These are phyloP conservation scores for Orbilia quercus DNA, from an alignment of 2,329 filamentous ascomycete genomes.

Conservation along the genomic window DNA sequence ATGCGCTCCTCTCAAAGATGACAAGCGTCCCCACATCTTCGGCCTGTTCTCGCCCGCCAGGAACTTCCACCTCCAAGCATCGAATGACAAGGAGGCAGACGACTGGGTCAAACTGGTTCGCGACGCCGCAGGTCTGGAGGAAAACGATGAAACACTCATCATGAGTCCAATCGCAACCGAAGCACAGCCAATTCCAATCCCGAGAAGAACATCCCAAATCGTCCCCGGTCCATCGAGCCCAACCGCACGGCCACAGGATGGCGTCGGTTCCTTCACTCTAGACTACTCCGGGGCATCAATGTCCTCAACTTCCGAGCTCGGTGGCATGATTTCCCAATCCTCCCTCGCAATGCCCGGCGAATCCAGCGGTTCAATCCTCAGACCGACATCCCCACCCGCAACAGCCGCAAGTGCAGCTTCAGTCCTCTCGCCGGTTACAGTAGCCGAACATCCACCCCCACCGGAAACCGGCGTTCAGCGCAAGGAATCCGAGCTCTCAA, in stretches of 20 bases:
- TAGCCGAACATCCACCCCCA: slow-evolving; percentile 35
- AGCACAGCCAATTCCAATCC: slow-evolving; percentile 46
- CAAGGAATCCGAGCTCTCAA: slow-evolving; percentile 61
- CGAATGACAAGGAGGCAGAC: slow-evolving; percentile 77
- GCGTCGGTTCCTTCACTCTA: slow-evolving; percentile 71
- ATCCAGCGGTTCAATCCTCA: slow-evolving; percentile 25
- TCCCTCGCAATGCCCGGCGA: slow-evolving; percentile 57
- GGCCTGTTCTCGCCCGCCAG: slow-evolving; percentile 89
- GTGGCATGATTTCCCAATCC: slow-evolving; percentile 59
- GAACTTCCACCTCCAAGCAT: slow-evolving; percentile 89
- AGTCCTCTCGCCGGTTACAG: slow-evolving; percentile 48
- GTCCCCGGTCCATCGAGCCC: slow-evolving; percentile 46
- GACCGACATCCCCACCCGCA: slow-evolving; percentile 46
- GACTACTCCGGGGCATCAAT: slow-evolving; percentile 72
- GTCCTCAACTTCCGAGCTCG: slow-evolving; percentile 59
- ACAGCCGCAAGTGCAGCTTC: slow-evolving; percentile 46
- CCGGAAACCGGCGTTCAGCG: slow-evolving; percentile 57
- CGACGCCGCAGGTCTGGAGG: slow-evolving; percentile 81
- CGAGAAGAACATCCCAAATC: slow-evolving; percentile 29
- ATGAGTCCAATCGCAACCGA: slow-evolving; percentile 71
- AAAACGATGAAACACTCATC: slow-evolving; percentile 84
- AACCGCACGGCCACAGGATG: slow-evolving; percentile 54
- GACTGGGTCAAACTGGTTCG: slow-evolving; percentile 89
- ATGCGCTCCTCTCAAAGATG: slow-evolving; percentile 86
- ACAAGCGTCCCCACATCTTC: slow-evolving; percentile 88